Base-by-base conservation (phyloP, 2,329 filamentous ascomycete genomes). In the Calonectria pseudoturangicola region DNA sequence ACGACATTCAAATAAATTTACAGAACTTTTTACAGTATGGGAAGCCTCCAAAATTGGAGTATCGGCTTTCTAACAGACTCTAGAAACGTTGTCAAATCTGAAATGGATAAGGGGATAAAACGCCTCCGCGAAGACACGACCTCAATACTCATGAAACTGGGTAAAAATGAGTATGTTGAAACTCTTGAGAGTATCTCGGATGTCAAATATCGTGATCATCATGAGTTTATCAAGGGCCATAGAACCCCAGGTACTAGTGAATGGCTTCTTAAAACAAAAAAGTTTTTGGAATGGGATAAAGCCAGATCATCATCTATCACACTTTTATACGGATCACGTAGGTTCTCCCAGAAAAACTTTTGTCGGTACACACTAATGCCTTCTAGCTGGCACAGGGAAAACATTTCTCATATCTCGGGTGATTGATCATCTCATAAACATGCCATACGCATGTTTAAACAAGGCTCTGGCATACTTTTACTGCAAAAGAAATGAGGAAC, bases 401-500 rank as follows among this genome's bases (percentile, higher is more conserved):
- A 74, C 72, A 9, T 71, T 54, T 30, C 39, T 74, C 4, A 41
- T 48, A 7, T 71, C 72, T 2, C 68, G 50, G 4, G 66, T 74
- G 2, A 50, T 74, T 25, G 72, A 71, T 28, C n/a, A 70, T 39
- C 16, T 66, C 18, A n/a, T 45, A 2, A 10, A 63, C 13, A 15
- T 62, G 4, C n/a, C 15, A 3, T 8, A 39, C 2, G 5, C 27
- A 18, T 6, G 28, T 51, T 45, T 18, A 7, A 28, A 21, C 36
- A 30, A 73, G 1, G 71, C 28, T 9, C n/a, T 73, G 15, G 71
- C 71, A 21, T 73, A 63, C 18, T 73, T 73, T 30, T 73, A 73
- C 50, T 73, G 71, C 66, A 70, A 73, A 7, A 54, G 66, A 27
- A 36, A 64, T 15, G 62, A 73, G 5, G 47, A 67, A 18, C 25